Evolutionary conservation across 306 rosid species (phyloP).

Genomic region (Prunus fruticosa): DNA sequence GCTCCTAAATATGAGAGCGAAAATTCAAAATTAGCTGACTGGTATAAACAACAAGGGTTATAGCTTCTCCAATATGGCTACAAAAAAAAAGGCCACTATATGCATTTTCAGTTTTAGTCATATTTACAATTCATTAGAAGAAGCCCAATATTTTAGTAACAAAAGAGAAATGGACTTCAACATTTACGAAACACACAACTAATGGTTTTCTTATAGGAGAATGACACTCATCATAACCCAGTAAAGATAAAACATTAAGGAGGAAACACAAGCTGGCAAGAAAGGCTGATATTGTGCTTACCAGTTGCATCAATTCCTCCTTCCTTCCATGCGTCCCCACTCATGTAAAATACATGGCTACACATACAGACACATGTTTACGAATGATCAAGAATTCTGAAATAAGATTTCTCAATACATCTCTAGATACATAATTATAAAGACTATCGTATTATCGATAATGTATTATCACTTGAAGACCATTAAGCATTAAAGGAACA

Average conservation of each 20-base stretch:
- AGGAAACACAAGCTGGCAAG: background rate
- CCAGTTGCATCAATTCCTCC: conserved; percentile 99
- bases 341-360: conserved; percentile 98
- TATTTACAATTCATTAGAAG: background rate
- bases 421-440: background rate
- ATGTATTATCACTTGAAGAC: background rate
- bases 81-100: background rate
- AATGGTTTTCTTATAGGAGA: background rate
- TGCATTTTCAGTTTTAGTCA: background rate
- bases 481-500: background rate
- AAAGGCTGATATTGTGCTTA: conserved; percentile 36
- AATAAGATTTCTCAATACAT: background rate
- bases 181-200: background rate
- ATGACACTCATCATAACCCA: background rate
- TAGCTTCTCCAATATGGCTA: background rate
- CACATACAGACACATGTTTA: conserved; percentile 14
- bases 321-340: conserved; percentile 99
- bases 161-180: background rate
- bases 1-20: conserved; percentile 56
- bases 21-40: conserved; percentile 23
- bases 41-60: background rate
- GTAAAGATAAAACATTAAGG: background rate
- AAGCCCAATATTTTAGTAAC: background rate
- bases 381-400: conserved; percentile 28
- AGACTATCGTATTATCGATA: background rate